Evolutionary conservation across 208 protist genomes (phyloP), one percentile per base, ranked within the genome.

Genomic region (Crithidia brevicula): DNA sequence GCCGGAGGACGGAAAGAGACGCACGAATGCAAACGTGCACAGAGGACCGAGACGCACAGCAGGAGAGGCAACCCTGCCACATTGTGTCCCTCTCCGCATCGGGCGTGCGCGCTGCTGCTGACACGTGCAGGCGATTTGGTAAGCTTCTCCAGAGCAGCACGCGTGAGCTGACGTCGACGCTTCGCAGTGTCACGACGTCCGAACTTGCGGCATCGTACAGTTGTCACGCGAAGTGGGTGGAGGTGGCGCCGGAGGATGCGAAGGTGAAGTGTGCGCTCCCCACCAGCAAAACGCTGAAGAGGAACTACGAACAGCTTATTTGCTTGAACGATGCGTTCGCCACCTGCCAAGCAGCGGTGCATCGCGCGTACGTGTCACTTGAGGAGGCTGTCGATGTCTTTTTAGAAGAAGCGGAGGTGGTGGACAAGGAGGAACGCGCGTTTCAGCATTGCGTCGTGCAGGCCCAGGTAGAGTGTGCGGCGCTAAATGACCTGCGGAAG

Each of bases 311-410:
- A 61, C 58, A 78, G 16, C 28, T 91, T 5, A 81, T 82, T 23
- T 3, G 31, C n/a, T 42, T 83, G 13, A 78, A 85, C 56, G 91
- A 96, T 61, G 80, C 86, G 7, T 53, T 96, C 25, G 82, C 91
- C 4, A 77, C 79, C 0, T 88, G 77, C 59, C 87, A 92, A 62
- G 36, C 42, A n/a, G 56, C 42, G 4, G 72, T 93, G 28, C 79
- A 81, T 52, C 47, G 20, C 13, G 59, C 76, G 8, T 59, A 90
- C 36, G 64, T 85, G 3, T 23, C 53, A n/a, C 45, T 93, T 28
- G 79, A 85, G 23, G 74, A 77, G 13, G 25, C 47, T 5, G 23
- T 88, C 1, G 85, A 93, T 43, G 63, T 79, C 2, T 83, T 86
- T 31, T 52, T 69, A 16, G 86, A 86, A 15, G 81, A 96, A 72